A percentile compares a stretch with the other conserved stretches of the same genome.
phyloP scores from a whole-genome alignment of 2,329 filamentous ascomycete genomes.

The Verticillium longisporum region DNA sequence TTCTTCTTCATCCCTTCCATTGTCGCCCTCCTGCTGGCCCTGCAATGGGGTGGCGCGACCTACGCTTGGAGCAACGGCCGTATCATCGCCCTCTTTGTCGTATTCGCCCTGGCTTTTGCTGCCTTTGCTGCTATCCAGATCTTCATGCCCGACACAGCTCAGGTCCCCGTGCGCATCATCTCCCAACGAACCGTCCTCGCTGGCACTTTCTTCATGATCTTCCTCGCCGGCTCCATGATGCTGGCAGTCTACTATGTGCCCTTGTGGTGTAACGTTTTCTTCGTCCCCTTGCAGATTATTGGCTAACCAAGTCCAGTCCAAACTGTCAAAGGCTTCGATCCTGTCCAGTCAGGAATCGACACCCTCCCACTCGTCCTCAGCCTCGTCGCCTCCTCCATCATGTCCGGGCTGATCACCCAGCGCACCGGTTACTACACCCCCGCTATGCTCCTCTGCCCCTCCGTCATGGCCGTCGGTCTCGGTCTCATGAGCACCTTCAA shows the following conservation, averaged over 20 bases:
- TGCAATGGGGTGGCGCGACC: slow-evolving; percentile 55
- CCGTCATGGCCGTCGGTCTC: slow-evolving; percentile 26
- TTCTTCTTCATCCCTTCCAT: slow-evolving; percentile 27
- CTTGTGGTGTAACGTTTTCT: slow-evolving; percentile 37
- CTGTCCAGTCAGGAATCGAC: slow-evolving; percentile 31
- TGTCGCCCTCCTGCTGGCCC: slow-evolving; percentile 44
- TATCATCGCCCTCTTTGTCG: slow-evolving; percentile 45
- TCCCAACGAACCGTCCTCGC: slow-evolving; percentile 30
- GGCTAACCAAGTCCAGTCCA: slow-evolving; percentile 20
- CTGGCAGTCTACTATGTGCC: slow-evolving; percentile 30
- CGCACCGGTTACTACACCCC: slow-evolving; percentile 36
- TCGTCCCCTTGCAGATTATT: no score
- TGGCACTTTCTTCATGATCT: slow-evolving; percentile 25
- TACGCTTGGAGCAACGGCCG: slow-evolving; percentile 46
- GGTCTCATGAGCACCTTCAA: slow-evolving; percentile 35
- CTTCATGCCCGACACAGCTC: slow-evolving; percentile 31
- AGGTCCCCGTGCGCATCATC: slow-evolving; percentile 33
- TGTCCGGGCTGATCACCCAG: slow-evolving; percentile 26
- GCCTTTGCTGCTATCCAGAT: slow-evolving; percentile 30
- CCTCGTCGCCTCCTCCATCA: slow-evolving; percentile 25
- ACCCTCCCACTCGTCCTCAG: slow-evolving; percentile 32
- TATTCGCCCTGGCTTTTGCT: slow-evolving; percentile 16
- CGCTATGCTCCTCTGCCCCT: slow-evolving; percentile 29
- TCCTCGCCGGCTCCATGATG: slow-evolving; percentile 26
- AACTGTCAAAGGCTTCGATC: slow-evolving; percentile 30